Conservation (phyloP, 73 alveolate genomes). For the Breviolum minutum region DNA sequence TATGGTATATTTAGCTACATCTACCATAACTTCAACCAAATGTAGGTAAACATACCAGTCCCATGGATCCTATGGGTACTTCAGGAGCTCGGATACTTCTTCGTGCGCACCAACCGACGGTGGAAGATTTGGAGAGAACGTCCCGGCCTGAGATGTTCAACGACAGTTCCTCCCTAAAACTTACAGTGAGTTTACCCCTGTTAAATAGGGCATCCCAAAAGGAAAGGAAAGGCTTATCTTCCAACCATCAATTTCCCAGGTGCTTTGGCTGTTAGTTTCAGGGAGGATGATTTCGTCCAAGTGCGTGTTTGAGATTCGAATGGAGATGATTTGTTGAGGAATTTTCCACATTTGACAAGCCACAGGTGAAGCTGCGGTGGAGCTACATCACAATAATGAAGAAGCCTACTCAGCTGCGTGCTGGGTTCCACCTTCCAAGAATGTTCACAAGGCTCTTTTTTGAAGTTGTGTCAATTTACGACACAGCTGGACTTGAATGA, state of each 20-base stretch:
- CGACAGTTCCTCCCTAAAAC: background rate
- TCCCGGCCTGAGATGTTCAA: background rate
- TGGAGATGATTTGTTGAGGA: background rate
- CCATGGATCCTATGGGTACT: background rate
- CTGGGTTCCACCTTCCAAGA: background rate
- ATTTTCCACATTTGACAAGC: background rate
- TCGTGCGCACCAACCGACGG: constrained; percentile 51
- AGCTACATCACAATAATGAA: constrained; percentile 51
- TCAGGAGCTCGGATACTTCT: constrained; percentile 57
- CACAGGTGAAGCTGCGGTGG: constrained; percentile 53
- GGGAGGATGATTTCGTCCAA: background rate
- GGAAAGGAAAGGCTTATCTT: background rate
- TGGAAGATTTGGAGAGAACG: constrained; percentile 89
- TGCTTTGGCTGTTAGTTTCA: background rate
- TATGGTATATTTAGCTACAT: background rate
- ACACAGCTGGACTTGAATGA: background rate
- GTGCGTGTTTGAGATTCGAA: background rate
- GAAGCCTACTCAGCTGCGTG: constrained; percentile 73
- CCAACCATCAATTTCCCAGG: background rate
- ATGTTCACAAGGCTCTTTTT: background rate
- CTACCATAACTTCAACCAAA: too few species aligned
- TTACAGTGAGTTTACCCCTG: background rate
- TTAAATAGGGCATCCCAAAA: background rate
- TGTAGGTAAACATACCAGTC: too few species aligned
- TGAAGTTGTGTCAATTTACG: background rate